phyloP scores from a whole-genome alignment of 1,139 yeast genomes.

The Citeromyces hawaiiensis region DNA sequence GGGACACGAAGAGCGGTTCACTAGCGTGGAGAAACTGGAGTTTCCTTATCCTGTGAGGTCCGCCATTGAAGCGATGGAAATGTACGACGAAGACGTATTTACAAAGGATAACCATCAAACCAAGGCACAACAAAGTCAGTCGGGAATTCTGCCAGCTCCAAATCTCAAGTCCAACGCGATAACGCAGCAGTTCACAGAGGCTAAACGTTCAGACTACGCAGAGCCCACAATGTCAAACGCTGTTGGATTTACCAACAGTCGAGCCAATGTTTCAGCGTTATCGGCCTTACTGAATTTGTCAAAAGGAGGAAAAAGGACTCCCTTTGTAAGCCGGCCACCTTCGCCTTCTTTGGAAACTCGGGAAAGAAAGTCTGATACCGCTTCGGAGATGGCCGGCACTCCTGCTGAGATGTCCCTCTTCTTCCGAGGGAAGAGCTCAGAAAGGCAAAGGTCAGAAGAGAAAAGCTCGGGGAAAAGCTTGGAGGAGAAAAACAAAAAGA shows the following conservation, averaged over 20 bases:
- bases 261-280: constrained; percentile 2
- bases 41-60: constrained; percentile 15
- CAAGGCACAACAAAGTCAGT: neutral
- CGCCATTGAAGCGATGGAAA: constrained; percentile 35
- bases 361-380: neutral
- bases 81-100: constrained; percentile 46
- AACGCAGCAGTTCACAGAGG: neutral
- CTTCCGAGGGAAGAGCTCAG: no score
- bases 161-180: neutral
- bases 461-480: neutral
- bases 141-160: neutral
- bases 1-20: constrained; percentile 71
- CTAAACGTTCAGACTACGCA: neutral
- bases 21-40: constrained; percentile 43
- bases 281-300: constrained; percentile 3
- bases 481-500: neutral
- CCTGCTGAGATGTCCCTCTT: neutral
- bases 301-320: constrained; percentile 1
- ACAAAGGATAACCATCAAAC: constrained; percentile 6
- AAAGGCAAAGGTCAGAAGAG: neutral
- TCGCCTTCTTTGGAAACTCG: neutral
- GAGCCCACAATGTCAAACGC: neutral
- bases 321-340: neutral
- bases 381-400: neutral
- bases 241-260: constrained; percentile 1